Base-by-base conservation (phyloP, 371 early-diverging fungal genomes). In the Mortierella sp. region DNA sequence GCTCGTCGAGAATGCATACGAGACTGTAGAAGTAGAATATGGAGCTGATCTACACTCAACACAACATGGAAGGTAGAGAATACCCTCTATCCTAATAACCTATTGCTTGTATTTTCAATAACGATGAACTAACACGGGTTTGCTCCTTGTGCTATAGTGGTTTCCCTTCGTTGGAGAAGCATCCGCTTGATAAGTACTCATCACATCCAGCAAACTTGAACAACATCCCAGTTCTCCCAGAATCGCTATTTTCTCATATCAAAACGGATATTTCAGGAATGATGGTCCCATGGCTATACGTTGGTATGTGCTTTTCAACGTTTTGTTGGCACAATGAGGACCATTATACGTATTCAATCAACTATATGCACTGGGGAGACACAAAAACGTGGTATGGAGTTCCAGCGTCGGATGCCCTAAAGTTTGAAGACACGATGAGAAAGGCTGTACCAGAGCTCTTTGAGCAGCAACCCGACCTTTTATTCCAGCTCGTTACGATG, bases 291-390 rank as follows among this genome's bases (percentile, higher is more conserved):
- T 98, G 98, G 98, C 86, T 98, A 6, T 97, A 98, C 75, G 94
- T 97, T 10, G 99, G 99, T 41, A 96, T 96, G 97, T 92, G 92
- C 63, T 97, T 98, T 70, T 94, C 96, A 32, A 95, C 98, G 4
- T 97, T 98, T 74, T 97, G 98, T 83, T 98, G 99, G 99, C 98
- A 98, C 74, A 95, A 94, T 58, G 99, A 98, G 84, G 98, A 98
- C 75, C 97, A 98, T 84, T 96, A 93, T 83, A 95, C 96, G 10
- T 97, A 97, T 77, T 96, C 96, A 11, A 91, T 98, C 85, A 98
- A 98, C 83, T 98, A 98, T 84, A 91, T 94, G 89, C 98, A 98
- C 74, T 94, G 92, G 92, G 99, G 98, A 8, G 98, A 96, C 61
- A 95, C 97, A 8, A 98, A 97, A 78, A 97, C 98, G 0, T 98